Evolutionary conservation across 129 eudicot species (phyloP).

Genomic region (sunflower (Helianthus annuus)): HanXRQr2.0-SUNRISE NC_035444.2:23269005-23269504

Average conservation of each 20-base stretch:
- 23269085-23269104: no score
- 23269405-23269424: slow-evolving; percentile 62
- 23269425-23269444: slow-evolving; percentile 70
- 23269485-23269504: slow-evolving; percentile 93
- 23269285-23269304: slow-evolving; percentile 91
- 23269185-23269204: no score
- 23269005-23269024: no score
- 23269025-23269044: no score
- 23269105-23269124: no score
- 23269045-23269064: no score
- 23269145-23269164: no score
- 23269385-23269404: slow-evolving; percentile 69
- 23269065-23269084: no score
- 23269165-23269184: no score
- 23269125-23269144: no score
- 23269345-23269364: slow-evolving; percentile 92
- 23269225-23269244: slow-evolving; percentile 91
- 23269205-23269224: no score
- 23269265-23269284: slow-evolving; percentile 88
- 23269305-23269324: slow-evolving; percentile 81
- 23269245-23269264: slow-evolving; percentile 87
- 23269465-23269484: slow-evolving; percentile 77
- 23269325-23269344: slow-evolving; percentile 70
- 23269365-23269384: slow-evolving; percentile 70
- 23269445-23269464: slow-evolving; percentile 70